Evolutionary conservation across 2,329 filamentous ascomycete genomes (phyloP).

Genomic region (Monilinia aucupariae): DNA sequence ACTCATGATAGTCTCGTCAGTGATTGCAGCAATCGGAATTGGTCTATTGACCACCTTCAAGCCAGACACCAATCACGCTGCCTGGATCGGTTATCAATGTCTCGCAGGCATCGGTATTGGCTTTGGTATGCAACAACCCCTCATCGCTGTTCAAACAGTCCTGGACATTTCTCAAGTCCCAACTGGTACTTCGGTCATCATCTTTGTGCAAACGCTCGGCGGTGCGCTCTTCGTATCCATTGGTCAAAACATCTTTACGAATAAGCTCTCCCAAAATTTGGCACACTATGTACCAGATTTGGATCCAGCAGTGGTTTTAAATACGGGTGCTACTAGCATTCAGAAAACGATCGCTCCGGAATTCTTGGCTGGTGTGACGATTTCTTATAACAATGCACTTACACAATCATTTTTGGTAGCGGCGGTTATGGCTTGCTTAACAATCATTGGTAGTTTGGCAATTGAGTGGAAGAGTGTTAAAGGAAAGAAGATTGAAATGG

Average conservation of each 20-base stretch:
- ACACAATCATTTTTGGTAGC: constrained; percentile 51
- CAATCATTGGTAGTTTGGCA: constrained; percentile 6
- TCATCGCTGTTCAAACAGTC: constrained; percentile 52
- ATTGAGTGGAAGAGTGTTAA: constrained; percentile 45
- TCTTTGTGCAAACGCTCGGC: constrained; percentile 54
- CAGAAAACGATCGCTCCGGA: constrained; percentile 45
- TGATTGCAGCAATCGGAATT: constrained; percentile 38
- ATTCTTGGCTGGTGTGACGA: constrained; percentile 48
- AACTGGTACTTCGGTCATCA: constrained; percentile 48
- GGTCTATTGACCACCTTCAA: constrained; percentile 51
- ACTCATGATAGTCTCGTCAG: constrained; percentile 48
- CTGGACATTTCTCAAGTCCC: constrained; percentile 50
- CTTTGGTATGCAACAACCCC: constrained; percentile 53
- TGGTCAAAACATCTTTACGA: constrained; percentile 44
- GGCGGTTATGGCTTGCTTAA: neutral
- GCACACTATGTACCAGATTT: constrained; percentile 40
- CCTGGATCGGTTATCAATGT: constrained; percentile 55
- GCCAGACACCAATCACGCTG: constrained; percentile 42
- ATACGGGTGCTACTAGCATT: constrained; percentile 55
- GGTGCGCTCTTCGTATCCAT: constrained; percentile 55
- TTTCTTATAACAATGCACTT: constrained; percentile 54
- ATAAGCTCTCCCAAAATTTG: constrained; percentile 36
- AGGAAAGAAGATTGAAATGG: constrained; percentile 36
- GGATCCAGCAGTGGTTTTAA: constrained; percentile 41
- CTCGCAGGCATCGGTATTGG: constrained; percentile 51